Percentiles rank a stretch among this genome's conserved stretches.
Evolutionary conservation across 2,329 filamentous ascomycete species (phyloP).

Genomic region (Epichloe festucae): DNA sequence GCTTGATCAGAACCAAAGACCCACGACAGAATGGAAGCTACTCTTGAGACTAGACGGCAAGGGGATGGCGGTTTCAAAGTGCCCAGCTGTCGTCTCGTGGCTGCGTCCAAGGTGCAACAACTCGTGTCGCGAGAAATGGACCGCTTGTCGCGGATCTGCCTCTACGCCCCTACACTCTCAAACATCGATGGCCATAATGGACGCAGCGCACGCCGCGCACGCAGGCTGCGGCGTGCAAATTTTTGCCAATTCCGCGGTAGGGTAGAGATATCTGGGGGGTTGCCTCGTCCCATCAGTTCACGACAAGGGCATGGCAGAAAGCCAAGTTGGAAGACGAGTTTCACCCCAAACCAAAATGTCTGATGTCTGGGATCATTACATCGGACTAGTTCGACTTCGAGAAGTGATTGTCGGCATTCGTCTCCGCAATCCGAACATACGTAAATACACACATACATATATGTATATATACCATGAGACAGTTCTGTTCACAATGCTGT

Average conservation of each 20-base stretch:
- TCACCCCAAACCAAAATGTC: not conserved
- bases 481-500: too few species aligned
- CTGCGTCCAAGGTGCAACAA: not conserved
- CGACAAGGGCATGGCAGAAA: not conserved
- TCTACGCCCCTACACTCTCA: not conserved
- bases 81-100: not conserved
- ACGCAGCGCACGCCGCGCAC: not conserved
- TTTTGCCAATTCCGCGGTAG: not conserved
- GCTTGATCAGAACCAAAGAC: too few species aligned
- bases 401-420: not conserved
- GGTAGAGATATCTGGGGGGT: not conserved
- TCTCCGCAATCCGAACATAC: not conserved
- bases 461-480: too few species aligned
- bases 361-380: not conserved
- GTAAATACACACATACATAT: not conserved
- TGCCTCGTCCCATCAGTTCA: not conserved
- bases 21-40: too few species aligned
- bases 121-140: not conserved
- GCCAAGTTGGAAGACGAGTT: constrained; percentile 1
- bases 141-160: not conserved
- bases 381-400: not conserved
- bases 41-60: not conserved
- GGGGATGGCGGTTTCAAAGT: not conserved
- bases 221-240: not conserved
- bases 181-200: not conserved